Conservation (phyloP, 2,329 filamentous ascomycete genomes). For the Neonectria coccinea region DNA sequence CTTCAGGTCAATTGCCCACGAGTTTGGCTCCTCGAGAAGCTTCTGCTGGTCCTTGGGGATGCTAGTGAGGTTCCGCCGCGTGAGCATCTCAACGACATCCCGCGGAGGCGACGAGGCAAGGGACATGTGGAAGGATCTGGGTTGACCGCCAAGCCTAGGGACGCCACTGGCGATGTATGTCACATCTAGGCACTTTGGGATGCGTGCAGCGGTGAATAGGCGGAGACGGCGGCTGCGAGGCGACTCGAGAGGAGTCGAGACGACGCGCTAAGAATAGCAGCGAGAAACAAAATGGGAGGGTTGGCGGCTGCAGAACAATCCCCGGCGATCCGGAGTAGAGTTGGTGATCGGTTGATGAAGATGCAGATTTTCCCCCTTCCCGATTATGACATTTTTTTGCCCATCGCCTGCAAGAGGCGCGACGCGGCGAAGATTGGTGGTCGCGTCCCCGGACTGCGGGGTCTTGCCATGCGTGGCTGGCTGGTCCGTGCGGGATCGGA, state of each 20-base stretch:
- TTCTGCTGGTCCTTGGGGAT: slow-evolving; percentile 55
- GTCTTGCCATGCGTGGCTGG: slow-evolving; percentile 8
- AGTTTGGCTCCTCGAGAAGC: slow-evolving; percentile 50
- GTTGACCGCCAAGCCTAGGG: slow-evolving; percentile 24
- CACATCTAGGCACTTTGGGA: slow-evolving; percentile 36
- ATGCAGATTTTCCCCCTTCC: background rate
- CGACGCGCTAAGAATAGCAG: background rate
- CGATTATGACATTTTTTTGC: slow-evolving; percentile 7
- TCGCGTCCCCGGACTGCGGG: slow-evolving; percentile 28
- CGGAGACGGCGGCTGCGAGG: slow-evolving; percentile 9
- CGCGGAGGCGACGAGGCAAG: slow-evolving; percentile 38
- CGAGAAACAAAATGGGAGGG: background rate
- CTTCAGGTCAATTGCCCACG: slow-evolving; percentile 52
- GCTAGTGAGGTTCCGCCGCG: slow-evolving; percentile 44
- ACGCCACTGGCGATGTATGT: slow-evolving; percentile 32
- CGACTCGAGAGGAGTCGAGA: background rate
- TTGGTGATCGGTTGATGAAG: background rate
- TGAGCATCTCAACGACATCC: slow-evolving; percentile 42
- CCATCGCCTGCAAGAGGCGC: slow-evolving; percentile 8
- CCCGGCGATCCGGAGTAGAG: background rate
- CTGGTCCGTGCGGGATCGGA: slow-evolving; percentile 20
- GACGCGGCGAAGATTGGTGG: slow-evolving; percentile 20
- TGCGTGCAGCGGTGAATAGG: slow-evolving; percentile 16
- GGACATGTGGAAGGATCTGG: slow-evolving; percentile 44
- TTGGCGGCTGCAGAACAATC: background rate